A percentile compares a stretch with the other conserved stretches of the same genome.
These are phyloP conservation scores for Candida tropicalis DNA, from an alignment of 1,139 yeast genomes.

Conservation along the genomic window DNA sequence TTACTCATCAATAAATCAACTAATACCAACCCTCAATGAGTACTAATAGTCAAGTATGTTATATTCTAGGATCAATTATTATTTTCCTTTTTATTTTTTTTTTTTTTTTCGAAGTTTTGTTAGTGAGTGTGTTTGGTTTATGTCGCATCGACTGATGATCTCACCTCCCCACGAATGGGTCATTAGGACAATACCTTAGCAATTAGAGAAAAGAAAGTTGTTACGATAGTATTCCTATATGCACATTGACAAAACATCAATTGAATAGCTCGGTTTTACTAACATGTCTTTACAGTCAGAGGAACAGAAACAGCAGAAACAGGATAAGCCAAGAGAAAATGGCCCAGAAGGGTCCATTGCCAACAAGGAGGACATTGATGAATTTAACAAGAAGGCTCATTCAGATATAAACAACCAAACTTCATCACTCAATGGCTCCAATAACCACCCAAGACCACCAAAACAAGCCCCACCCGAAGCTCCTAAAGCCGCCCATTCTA, in stretches of 20 bases:
- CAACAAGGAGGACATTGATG: constrained; percentile 35
- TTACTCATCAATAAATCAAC: background rate
- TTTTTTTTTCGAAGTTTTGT: no score
- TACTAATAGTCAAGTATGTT: constrained; percentile 5
- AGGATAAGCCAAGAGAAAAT: background rate
- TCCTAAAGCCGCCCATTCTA: constrained; percentile 18
- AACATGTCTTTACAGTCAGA: constrained; percentile 2
- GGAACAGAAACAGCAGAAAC: constrained; percentile 2
- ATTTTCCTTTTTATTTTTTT: background rate
- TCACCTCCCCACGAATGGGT: background rate
- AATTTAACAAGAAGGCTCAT: constrained; percentile 28
- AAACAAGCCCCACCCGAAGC: constrained; percentile 9
- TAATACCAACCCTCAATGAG: constrained; percentile 1
- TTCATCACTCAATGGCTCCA: constrained; percentile 6
- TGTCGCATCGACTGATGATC: background rate
- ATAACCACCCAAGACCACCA: constrained; percentile 11
- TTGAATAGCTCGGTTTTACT: no score
- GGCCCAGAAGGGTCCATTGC: constrained; percentile 8
- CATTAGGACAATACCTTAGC: no score
- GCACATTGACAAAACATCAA: no score
- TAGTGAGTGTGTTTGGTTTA: no score
- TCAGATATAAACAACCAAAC: constrained; percentile 18
- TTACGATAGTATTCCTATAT: no score
- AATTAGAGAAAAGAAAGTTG: no score
- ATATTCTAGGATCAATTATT: no score